Evolutionary conservation across 2,329 filamentous ascomycete genomes (phyloP).

Genomic region (Xylaria polymorpha): DNA sequence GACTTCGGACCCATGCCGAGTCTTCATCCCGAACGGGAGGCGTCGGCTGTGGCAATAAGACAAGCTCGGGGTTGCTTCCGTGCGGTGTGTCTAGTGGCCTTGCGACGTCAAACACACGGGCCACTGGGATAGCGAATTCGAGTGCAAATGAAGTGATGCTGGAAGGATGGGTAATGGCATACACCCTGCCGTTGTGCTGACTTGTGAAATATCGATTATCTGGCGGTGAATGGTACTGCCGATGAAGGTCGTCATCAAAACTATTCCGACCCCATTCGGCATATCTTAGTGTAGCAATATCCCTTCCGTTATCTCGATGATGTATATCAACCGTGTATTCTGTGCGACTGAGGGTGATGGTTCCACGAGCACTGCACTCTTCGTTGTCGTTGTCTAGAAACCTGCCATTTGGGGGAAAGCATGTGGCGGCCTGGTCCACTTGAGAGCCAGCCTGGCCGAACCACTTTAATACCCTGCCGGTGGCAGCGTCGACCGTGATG

Average conservation of each 20-base stretch:
- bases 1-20: slow-evolving; percentile 64
- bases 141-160: slow-evolving; percentile 72
- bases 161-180: slow-evolving; percentile 78
- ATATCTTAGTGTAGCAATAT: slow-evolving; percentile 90
- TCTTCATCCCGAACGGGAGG: slow-evolving; percentile 67
- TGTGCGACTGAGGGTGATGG: slow-evolving; percentile 83
- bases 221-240: slow-evolving; percentile 82
- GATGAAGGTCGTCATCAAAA: slow-evolving; percentile 85
- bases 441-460: slow-evolving; percentile 81
- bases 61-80: slow-evolving; percentile 78
- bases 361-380: slow-evolving; percentile 83
- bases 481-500: slow-evolving; percentile 88
- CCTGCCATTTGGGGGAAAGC: slow-evolving; percentile 74
- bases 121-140: slow-evolving; percentile 80
- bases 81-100: slow-evolving; percentile 72
- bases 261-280: slow-evolving; percentile 96
- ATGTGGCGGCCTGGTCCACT: slow-evolving; percentile 78
- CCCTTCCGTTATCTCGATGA: slow-evolving; percentile 75
- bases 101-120: slow-evolving; percentile 88
- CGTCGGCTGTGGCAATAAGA: slow-evolving; percentile 86
- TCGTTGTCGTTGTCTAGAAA: slow-evolving; percentile 72
- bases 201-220: slow-evolving; percentile 92
- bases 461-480: slow-evolving; percentile 82
- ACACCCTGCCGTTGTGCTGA: slow-evolving; percentile 84
- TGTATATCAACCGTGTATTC: slow-evolving; percentile 93